Conservation (phyloP, 495 filamentous ascomycete species). For the Penicillium alfredii region DNA sequence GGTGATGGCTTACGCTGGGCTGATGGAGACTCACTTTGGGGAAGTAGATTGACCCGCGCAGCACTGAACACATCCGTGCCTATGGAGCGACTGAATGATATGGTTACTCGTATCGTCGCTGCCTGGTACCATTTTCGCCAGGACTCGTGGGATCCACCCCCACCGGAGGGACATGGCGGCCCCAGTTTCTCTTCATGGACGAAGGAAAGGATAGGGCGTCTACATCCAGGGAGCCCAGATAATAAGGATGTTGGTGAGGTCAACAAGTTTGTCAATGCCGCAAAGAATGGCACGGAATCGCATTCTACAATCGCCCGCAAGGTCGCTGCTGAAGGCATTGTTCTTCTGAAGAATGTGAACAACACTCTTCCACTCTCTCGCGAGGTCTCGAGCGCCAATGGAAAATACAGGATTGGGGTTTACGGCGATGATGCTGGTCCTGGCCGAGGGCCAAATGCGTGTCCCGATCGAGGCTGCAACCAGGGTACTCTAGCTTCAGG, state of each 20-base stretch:
- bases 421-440: conserved; percentile 80
- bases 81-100: conserved; percentile 79
- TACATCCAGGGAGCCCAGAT: conserved; percentile 60
- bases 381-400: conserved; percentile 35
- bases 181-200: conserved; percentile 96
- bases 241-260: conserved; percentile 52
- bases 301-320: conserved; percentile 65
- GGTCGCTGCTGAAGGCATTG: conserved; percentile 78
- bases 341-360: conserved; percentile 75
- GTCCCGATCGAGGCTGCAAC: conserved; percentile 72
- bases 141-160: conserved; percentile 56
- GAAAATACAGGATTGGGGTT: conserved; percentile 58
- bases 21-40: conserved; percentile 76
- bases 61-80: conserved; percentile 81
- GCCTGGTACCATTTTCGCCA: conserved; percentile 89
- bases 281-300: conserved; percentile 50
- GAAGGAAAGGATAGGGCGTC: conserved; percentile 56
- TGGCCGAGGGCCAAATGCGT: conserved; percentile 67
- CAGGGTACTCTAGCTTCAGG: conserved; percentile 77
- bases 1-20: conserved; percentile 77
- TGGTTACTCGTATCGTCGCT: conserved; percentile 87
- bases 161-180: conserved; percentile 54
- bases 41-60: conserved; percentile 65
- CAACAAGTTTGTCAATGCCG: conserved; percentile 72
- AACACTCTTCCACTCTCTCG: conserved; percentile 58